These are phyloP conservation scores for Solanum appendiculatum DNA, from an alignment of 257 asterid genomes.

Conservation along the genomic window DNA sequence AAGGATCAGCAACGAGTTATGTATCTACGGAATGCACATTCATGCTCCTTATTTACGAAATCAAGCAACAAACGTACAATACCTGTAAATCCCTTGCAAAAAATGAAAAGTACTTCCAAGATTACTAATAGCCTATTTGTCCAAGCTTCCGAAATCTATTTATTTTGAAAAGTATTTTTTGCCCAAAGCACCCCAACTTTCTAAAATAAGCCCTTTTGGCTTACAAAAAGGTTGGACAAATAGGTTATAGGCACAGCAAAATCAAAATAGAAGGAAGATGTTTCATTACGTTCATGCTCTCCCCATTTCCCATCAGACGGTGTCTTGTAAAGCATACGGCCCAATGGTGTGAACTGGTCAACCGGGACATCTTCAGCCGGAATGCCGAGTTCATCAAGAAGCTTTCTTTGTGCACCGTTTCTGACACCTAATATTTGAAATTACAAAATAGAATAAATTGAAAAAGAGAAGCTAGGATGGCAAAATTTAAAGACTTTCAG, in stretches of 20 bases:
- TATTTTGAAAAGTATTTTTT: neutral
- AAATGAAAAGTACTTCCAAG: too few species aligned
- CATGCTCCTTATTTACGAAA: neutral
- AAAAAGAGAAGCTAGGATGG: neutral
- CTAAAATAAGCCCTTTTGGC: neutral
- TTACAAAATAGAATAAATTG: neutral
- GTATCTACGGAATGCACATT: neutral
- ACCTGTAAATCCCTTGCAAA: neutral
- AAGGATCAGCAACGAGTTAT: neutral
- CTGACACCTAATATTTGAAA: slow-evolving; percentile 49
- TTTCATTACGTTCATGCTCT: slow-evolving; percentile 73
- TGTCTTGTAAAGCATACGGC: slow-evolving; percentile 91
- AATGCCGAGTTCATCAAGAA: slow-evolving; percentile 87
- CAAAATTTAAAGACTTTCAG: neutral
- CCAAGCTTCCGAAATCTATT: neutral
- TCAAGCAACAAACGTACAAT: too few species aligned
- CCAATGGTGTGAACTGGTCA: slow-evolving; percentile 71
- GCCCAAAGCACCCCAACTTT: neutral
- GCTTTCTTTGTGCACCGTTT: slow-evolving; percentile 94
- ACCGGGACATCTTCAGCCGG: slow-evolving; percentile 87
- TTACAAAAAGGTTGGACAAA: neutral
- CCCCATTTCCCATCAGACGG: slow-evolving; percentile 99
- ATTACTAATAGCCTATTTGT: neutral
- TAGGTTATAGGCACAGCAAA: neutral
- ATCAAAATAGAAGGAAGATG: neutral